Base-by-base conservation (phyloP, 768 basidiomycete genomes). In the Leccinum incarnatum region DNA sequence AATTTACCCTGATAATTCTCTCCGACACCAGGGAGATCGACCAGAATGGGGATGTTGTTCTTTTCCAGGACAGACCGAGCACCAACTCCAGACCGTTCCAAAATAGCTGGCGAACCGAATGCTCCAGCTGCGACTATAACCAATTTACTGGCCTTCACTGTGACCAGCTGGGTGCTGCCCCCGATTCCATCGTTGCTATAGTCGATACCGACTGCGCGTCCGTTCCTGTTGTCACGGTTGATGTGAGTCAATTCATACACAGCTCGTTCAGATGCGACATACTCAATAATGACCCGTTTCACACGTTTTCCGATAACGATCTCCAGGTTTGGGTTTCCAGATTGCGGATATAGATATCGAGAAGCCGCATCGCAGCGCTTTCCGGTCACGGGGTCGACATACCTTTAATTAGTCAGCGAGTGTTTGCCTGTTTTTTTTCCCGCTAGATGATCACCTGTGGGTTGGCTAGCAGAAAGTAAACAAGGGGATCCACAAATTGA, bases 31-130 rank as follows among this genome's bases (percentile, higher is more conserved):
- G 51, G 51, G 3, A 51, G 29, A 51, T 34, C 21, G 7, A 51
- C 51, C 4, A 51, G n/a, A 14, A 83, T 73, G 7, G 68, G 59
- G 45, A 92, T 77, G 5, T 76, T 77, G 54, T 79, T 71, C 48
- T 72, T 72, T 50, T 79, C 65, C 30, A 91, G 73, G 19, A 86
- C 62, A 1, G 71, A 66, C 9, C 67, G 62, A 3, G 80, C 77
- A 11, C 90, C 91, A 53, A 94, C 86, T 9, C 91, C 88, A 0
- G 85, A 87, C 23, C 83, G 74, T 60, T 86, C 83, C 9, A 86
- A 72, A 23, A 86, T 81, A 2, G 79, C 68, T 0, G 83, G 81
- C 0, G 83, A 81, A 2, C 83, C 83, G 54, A 86, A 81, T 2
- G 83, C 74, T 0, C 83, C 84, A 8, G 77, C 76, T 1, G 81